phyloP scores from a whole-genome alignment of 768 basidiomycete species.

The Tulasnella sp. region DNA sequence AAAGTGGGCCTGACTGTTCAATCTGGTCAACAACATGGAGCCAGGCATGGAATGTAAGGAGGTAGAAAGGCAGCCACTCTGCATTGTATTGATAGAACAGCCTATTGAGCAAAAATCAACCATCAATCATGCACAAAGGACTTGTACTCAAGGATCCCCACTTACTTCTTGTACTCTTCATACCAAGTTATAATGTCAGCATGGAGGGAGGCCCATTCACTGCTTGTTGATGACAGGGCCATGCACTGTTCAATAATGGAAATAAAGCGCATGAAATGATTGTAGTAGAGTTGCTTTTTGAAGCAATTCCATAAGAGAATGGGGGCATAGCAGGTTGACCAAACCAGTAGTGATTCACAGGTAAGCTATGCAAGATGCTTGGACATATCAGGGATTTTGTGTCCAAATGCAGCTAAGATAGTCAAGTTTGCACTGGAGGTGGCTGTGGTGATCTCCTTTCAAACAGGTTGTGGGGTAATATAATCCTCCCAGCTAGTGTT shows the following conservation, averaged over 20 bases:
- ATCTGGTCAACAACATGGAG: no score
- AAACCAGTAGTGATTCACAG: constrained; percentile 33
- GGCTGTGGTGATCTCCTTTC: constrained; percentile 33
- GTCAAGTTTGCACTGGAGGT: constrained; percentile 26
- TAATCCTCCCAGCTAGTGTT: constrained; percentile 25
- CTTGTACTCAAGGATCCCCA: no score
- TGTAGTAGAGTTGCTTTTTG: constrained; percentile 27
- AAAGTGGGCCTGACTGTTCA: no score
- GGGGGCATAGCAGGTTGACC: constrained; percentile 32
- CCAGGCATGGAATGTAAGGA: no score
- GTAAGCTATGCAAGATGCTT: constrained; percentile 24
- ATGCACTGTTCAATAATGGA: background rate
- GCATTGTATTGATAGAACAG: no score
- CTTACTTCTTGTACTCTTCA: background rate
- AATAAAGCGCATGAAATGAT: background rate
- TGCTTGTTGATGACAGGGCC: background rate
- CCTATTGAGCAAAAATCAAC: no score
- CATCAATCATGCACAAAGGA: no score
- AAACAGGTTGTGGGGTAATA: constrained; percentile 24
- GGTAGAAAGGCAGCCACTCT: no score
- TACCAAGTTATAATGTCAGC: background rate
- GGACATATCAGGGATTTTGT: constrained; percentile 27
- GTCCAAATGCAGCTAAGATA: constrained; percentile 31
- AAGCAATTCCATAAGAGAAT: constrained; percentile 30
- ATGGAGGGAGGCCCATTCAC: background rate